These are phyloP conservation scores for Medicago ruthenica DNA, from an alignment of 306 rosid genomes.

Conservation along the genomic window DNA sequence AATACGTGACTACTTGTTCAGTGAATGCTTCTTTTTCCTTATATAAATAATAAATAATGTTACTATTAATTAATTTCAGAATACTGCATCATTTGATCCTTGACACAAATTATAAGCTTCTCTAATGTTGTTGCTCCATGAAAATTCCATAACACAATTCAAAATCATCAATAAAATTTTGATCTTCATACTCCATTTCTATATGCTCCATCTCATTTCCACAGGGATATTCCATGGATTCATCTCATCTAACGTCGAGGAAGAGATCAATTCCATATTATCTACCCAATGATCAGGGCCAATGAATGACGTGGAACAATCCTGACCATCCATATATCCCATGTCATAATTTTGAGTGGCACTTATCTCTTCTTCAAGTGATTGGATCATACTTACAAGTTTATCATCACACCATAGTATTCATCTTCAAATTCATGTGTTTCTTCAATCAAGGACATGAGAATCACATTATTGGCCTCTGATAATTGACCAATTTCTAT, in stretches of 20 bases:
- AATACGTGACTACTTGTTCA: no score
- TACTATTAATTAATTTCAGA: background rate
- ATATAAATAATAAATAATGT: background rate
- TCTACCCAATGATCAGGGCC: no score
- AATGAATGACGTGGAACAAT: conserved; percentile 42
- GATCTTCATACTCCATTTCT: conserved; percentile 41
- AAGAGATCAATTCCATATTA: no score
- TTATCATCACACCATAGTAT: conserved; percentile 50
- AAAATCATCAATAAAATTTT: conserved; percentile 35
- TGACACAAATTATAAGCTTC: conserved; percentile 23
- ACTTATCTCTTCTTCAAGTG: conserved; percentile 58
- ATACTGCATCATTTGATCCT: conserved; percentile 29
- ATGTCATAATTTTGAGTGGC: conserved; percentile 21
- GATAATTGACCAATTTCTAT: conserved; percentile 37
- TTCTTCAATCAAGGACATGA: conserved; percentile 56
- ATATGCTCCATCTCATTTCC: conserved; percentile 40
- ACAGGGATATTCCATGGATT: conserved; percentile 43
- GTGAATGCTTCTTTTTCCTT: no score
- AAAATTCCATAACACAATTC: conserved; percentile 39
- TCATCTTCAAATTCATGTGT: conserved; percentile 44
- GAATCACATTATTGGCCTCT: conserved; percentile 45
- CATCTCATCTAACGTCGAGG: no score
- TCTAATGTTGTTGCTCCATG: conserved; percentile 41
- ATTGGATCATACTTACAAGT: conserved; percentile 57
- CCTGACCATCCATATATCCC: conserved; percentile 43